Conservation (phyloP, 2,329 filamentous ascomycete genomes). For the Diaporthe eres region DNA sequence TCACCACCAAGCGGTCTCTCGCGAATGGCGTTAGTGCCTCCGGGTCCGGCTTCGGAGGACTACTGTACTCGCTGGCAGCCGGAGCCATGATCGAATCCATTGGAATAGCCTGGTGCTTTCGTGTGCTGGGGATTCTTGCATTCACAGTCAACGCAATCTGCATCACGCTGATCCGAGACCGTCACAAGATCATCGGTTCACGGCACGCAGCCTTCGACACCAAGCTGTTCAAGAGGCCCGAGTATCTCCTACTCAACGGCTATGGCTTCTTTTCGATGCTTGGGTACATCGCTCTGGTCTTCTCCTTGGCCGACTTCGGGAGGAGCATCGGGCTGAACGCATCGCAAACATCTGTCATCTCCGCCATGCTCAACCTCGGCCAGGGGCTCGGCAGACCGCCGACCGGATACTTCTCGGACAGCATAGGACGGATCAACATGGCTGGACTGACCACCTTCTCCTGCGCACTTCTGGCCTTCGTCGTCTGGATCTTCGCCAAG, state of each 20-base stretch:
- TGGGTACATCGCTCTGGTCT: constrained; percentile 81
- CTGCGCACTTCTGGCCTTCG: constrained; percentile 74
- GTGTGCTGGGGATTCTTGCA: constrained; percentile 74
- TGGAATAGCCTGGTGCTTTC: constrained; percentile 76
- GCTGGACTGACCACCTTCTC: constrained; percentile 75
- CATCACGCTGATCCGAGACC: constrained; percentile 75
- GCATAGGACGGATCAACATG: constrained; percentile 80
- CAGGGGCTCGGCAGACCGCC: constrained; percentile 78
- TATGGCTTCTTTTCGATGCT: constrained; percentile 82
- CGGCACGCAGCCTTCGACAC: constrained; percentile 77
- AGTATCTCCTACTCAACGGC: constrained; percentile 75
- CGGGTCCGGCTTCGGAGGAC: constrained; percentile 80
- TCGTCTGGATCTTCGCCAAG: constrained; percentile 80
- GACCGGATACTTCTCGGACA: constrained; percentile 80
- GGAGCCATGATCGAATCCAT: constrained; percentile 77
- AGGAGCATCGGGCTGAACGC: constrained; percentile 76
- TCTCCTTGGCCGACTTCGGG: constrained; percentile 82
- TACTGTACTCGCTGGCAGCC: constrained; percentile 76
- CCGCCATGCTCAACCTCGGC: constrained; percentile 78
- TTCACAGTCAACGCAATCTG: constrained; percentile 75
- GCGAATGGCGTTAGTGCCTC: constrained; percentile 78
- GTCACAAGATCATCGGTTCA: constrained; percentile 79
- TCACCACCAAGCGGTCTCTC: constrained; percentile 59
- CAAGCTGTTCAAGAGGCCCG: constrained; percentile 69
- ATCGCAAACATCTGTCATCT: constrained; percentile 77